Conservation (phyloP, 208 protist species). For the Crithidia thermophila region DNA sequence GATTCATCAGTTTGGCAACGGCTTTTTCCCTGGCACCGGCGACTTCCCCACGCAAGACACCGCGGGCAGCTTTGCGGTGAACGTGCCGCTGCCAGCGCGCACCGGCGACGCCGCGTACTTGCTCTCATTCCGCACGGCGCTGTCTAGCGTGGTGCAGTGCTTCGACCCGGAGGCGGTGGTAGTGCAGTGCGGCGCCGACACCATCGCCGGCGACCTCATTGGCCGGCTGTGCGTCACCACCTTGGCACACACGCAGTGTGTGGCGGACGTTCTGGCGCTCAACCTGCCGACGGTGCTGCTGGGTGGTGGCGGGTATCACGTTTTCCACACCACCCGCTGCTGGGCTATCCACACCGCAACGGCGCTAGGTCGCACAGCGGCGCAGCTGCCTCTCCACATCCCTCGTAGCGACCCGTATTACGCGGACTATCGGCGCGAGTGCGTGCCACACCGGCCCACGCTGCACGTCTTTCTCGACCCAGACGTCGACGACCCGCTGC, state of each 20-base stretch:
- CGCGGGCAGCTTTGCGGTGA: conserved; percentile 80
- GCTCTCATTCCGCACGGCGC: conserved; percentile 95
- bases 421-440: conserved; percentile 68
- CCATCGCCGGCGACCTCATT: conserved; percentile 96
- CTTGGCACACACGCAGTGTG: conserved; percentile 93
- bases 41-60: conserved; percentile 42
- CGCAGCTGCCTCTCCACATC: conserved; percentile 70
- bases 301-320: conserved; percentile 99
- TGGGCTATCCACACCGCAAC: conserved; percentile 98
- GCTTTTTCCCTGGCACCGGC: conserved; percentile 98
- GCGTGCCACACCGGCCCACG: conserved; percentile 58
- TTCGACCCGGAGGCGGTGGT: conserved; percentile 98
- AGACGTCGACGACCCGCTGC: conserved; percentile 66
- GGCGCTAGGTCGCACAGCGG: conserved; percentile 56
- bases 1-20: conserved; percentile 98
- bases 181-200: conserved; percentile 99
- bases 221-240: conserved; percentile 97
- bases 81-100: conserved; percentile 96
- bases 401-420: conserved; percentile 79
- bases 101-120: conserved; percentile 96
- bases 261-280: conserved; percentile 94
- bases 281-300: conserved; percentile 95
- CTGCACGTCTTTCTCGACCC: conserved; percentile 75
- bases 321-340: conserved; percentile 98
- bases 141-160: conserved; percentile 93